Percentiles rank a stretch among this genome's conserved stretches.
These are phyloP conservation scores for Rostrohypoxylon terebratum DNA, from an alignment of 495 filamentous ascomycete genomes.

Conservation along the genomic window DNA sequence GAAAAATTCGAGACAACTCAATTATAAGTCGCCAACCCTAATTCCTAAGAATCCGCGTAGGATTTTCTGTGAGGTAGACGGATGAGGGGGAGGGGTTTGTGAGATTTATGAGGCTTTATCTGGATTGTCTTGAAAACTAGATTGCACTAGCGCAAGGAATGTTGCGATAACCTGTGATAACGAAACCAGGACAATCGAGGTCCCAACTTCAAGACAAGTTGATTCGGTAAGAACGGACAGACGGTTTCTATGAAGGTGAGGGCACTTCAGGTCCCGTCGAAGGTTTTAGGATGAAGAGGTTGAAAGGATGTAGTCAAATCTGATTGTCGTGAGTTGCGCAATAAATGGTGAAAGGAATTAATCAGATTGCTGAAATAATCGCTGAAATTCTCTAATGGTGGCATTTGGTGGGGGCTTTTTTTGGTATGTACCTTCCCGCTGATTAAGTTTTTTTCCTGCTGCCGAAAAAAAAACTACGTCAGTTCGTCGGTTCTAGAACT, in stretches of 20 bases:
- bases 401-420: conserved; percentile 44
- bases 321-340: conserved; percentile 12
- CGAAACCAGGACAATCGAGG: neutral
- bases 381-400: conserved; percentile 37
- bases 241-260: neutral
- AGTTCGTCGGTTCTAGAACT: conserved; percentile 43
- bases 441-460: conserved; percentile 5
- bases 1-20: conserved; percentile 15
- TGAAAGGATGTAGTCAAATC: conserved; percentile 10
- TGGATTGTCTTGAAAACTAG: conserved; percentile 11
- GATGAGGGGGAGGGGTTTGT: conserved; percentile 36
- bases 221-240: neutral
- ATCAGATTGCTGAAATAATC: conserved; percentile 40
- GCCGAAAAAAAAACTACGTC: conserved; percentile 38
- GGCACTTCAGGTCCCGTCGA: neutral
- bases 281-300: conserved; percentile 5
- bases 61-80: neutral
- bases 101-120: conserved; percentile 46
- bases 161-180: neutral
- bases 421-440: conserved; percentile 17
- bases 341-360: conserved; percentile 24
- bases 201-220: neutral
- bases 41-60: neutral
- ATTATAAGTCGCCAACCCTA: conserved; percentile 9
- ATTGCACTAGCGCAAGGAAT: conserved; percentile 21